A percentile compares a stretch with the other conserved stretches of the same genome.
These are phyloP conservation scores for Hirschioporus abietinus DNA, from an alignment of 768 basidiomycete species.

Conservation along the genomic window DNA sequence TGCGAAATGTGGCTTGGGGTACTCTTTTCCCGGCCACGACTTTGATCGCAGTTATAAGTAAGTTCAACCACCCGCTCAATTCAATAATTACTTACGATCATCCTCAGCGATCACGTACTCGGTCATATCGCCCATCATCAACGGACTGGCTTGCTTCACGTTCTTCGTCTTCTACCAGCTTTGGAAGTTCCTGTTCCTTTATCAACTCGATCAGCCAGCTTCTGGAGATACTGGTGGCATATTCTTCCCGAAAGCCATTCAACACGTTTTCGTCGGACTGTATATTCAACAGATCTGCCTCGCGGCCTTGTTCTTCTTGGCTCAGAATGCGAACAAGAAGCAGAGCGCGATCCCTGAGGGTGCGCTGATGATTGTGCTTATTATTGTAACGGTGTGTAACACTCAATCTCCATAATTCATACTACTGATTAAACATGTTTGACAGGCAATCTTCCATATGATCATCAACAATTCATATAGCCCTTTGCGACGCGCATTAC, in stretches of 20 bases:
- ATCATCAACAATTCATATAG: conserved; percentile 75
- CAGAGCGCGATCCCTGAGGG: conserved; percentile 37
- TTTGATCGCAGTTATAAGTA: conserved; percentile 77
- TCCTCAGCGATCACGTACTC: conserved; percentile 49
- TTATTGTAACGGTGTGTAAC: conserved; percentile 41
- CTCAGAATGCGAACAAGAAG: conserved; percentile 44
- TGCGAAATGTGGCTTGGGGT: conserved; percentile 69
- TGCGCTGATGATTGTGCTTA: conserved; percentile 53
- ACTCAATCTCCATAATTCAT: conserved; percentile 1
- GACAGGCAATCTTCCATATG: conserved; percentile 73
- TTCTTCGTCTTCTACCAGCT: conserved; percentile 55
- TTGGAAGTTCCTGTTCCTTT: conserved; percentile 44
- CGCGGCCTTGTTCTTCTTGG: conserved; percentile 65
- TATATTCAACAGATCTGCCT: conserved; percentile 69
- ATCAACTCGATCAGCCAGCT: conserved; percentile 4
- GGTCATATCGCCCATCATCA: conserved; percentile 61
- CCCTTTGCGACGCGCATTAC: conserved; percentile 70
- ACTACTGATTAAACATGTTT: conserved; percentile 81
- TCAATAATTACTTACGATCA: not conserved
- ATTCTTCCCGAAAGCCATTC: conserved; percentile 35
- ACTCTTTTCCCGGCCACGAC: conserved; percentile 69
- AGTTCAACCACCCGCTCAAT: conserved; percentile 20
- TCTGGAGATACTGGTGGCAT: conserved; percentile 34
- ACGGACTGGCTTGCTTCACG: conserved; percentile 55
- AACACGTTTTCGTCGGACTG: conserved; percentile 56